Percentiles rank a stretch among this genome's conserved stretches.
These are phyloP conservation scores for Panaeolus papilionaceus DNA, from an alignment of 768 basidiomycete genomes.

Conservation along the genomic window DNA sequence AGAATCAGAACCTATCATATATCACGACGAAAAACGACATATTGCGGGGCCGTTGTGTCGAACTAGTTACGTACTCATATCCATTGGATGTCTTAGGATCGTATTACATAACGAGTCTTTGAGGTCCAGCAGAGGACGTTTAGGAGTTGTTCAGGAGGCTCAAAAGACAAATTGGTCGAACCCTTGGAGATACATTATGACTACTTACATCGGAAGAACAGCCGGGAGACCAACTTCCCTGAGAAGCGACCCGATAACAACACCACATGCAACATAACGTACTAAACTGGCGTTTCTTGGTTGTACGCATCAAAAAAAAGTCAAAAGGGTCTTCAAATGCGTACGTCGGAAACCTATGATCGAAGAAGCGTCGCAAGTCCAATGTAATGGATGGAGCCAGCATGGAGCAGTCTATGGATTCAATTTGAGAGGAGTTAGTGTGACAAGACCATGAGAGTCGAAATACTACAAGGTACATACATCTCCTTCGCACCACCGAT, in stretches of 20 bases:
- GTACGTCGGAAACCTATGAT: neutral
- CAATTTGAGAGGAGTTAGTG: neutral
- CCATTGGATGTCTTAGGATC: no score
- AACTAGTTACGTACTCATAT: neutral
- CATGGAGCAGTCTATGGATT: neutral
- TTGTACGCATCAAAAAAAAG: neutral
- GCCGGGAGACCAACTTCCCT: neutral
- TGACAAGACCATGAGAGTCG: neutral
- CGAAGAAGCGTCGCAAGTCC: neutral
- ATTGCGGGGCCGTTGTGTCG: neutral
- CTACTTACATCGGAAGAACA: neutral
- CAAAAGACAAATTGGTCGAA: neutral
- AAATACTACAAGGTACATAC: no score
- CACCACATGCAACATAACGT: neutral
- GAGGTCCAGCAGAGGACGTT: constrained; percentile 1
- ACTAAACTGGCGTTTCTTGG: neutral
- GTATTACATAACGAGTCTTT: neutral
- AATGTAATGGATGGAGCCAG: no score
- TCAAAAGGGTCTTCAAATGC: neutral
- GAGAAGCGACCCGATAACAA: neutral
- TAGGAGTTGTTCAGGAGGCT: neutral
- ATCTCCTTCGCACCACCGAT: no score
- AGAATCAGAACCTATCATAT: neutral
- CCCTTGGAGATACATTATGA: neutral
- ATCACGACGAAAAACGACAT: neutral